Conservation (phyloP, 73 alveolate species). For the Blepharisma stoltei region DNA sequence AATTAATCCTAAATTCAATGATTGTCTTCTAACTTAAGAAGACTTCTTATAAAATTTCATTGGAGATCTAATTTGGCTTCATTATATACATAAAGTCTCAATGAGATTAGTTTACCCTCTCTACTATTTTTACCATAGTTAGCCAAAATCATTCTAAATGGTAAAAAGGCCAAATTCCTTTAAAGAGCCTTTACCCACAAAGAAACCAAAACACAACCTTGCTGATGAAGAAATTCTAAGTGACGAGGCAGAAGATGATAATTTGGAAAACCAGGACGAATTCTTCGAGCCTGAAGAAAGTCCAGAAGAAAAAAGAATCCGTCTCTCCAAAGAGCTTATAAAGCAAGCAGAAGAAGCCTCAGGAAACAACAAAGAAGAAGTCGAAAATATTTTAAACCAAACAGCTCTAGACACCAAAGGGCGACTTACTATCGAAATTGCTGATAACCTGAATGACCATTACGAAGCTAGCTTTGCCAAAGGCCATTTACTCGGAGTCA, state of each 20-base stretch:
- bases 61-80: no score
- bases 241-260: conserved; percentile 4
- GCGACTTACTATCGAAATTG: background rate
- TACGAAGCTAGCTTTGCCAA: background rate
- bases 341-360: background rate
- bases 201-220: no score
- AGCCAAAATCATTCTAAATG: no score
- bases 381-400: background rate
- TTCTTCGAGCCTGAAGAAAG: conserved; percentile 11
- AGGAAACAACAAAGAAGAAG: background rate
- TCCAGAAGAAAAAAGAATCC: conserved; percentile 20
- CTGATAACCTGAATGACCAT: background rate
- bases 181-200: no score
- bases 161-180: no score
- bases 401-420: conserved; percentile 17
- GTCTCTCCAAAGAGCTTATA: conserved; percentile 1
- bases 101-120: no score
- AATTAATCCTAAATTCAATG: no score
- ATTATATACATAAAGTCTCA: no score
- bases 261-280: conserved; percentile 10
- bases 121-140: no score
- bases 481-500: conserved; percentile 35
- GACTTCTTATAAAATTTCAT: no score
- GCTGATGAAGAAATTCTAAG: conserved; percentile 13
- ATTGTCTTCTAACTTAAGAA: no score